Evolutionary conservation across 441 rosid genomes (phyloP).

Genomic region (Sinapis alba): DNA sequence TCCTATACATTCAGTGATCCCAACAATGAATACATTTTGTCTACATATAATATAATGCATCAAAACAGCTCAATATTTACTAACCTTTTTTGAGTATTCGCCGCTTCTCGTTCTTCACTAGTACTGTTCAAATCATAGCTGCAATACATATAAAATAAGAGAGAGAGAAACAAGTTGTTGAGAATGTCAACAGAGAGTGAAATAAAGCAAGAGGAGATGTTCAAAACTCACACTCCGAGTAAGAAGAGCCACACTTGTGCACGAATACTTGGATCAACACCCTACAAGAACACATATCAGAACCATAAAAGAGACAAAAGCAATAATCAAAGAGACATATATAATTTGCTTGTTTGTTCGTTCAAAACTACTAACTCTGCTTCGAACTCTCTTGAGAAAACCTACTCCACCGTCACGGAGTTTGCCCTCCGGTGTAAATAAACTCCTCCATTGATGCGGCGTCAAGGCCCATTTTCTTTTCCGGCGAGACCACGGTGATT

Average conservation of each 20-base stretch:
- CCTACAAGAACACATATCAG: constrained; percentile 49
- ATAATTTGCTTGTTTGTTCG: constrained; percentile 2
- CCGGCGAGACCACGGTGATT: constrained; percentile 92
- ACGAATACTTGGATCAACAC: constrained; percentile 86
- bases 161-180: neutral
- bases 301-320: constrained; percentile 22
- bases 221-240: constrained; percentile 83
- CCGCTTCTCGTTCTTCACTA: constrained; percentile 66
- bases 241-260: constrained; percentile 94
- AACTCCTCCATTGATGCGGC: constrained; percentile 76
- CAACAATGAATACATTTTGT: too few species aligned
- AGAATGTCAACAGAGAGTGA: neutral
- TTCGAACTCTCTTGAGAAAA: constrained; percentile 83
- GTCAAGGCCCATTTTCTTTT: constrained; percentile 75
- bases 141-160: neutral
- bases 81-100: constrained; percentile 59
- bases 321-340: neutral
- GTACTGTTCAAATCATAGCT: constrained; percentile 63
- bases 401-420: constrained; percentile 75
- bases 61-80: too few species aligned
- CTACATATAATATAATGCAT: too few species aligned
- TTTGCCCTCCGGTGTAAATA: constrained; percentile 77
- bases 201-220: neutral
- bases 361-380: constrained; percentile 68
- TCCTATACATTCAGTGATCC: too few species aligned